Evolutionary conservation across 441 rosid genomes (phyloP).

Genomic region (Pelargonium cotyledonis): DNA sequence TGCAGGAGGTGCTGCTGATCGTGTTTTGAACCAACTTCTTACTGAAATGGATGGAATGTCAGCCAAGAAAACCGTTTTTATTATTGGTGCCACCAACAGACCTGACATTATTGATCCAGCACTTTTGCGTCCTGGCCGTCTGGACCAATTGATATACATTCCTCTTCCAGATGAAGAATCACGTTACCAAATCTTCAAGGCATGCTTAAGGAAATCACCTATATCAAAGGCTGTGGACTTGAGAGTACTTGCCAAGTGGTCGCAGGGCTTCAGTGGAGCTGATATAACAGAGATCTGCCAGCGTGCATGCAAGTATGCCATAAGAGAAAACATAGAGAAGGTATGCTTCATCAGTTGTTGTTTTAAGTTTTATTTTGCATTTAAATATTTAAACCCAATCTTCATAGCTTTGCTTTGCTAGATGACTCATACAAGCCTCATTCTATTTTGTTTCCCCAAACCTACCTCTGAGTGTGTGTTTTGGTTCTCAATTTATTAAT

Average conservation of each 20-base stretch:
- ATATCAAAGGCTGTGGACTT: conserved; percentile 59
- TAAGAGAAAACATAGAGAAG: conserved; percentile 71
- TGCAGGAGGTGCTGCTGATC: conserved; percentile 73
- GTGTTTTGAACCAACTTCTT: conserved; percentile 65
- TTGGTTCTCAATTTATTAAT: too few relatives aligned
- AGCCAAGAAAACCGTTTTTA: conserved; percentile 6
- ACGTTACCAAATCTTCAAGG: conserved; percentile 51
- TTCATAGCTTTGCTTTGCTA: neutral
- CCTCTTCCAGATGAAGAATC: conserved; percentile 63
- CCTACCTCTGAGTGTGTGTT: too few relatives aligned
- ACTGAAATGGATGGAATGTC: conserved; percentile 83
- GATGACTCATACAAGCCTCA: neutral
- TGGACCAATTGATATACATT: conserved; percentile 65
- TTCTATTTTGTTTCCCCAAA: neutral
- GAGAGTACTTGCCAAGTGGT: conserved; percentile 55
- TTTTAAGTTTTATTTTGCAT: neutral
- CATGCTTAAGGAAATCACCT: conserved; percentile 66
- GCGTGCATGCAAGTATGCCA: conserved; percentile 66
- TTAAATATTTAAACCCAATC: neutral
- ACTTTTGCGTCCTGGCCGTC: conserved; percentile 63
- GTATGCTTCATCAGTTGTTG: conserved; percentile 20
- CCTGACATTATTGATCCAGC: conserved; percentile 73
- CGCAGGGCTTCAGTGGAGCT: conserved; percentile 72
- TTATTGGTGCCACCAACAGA: conserved; percentile 64
- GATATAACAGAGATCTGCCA: conserved; percentile 75